A percentile compares a stretch with the other conserved stretches of the same genome.
Evolutionary conservation across 2,329 filamentous ascomycete species (phyloP).

Genomic region (Xylaria sp.): DNA sequence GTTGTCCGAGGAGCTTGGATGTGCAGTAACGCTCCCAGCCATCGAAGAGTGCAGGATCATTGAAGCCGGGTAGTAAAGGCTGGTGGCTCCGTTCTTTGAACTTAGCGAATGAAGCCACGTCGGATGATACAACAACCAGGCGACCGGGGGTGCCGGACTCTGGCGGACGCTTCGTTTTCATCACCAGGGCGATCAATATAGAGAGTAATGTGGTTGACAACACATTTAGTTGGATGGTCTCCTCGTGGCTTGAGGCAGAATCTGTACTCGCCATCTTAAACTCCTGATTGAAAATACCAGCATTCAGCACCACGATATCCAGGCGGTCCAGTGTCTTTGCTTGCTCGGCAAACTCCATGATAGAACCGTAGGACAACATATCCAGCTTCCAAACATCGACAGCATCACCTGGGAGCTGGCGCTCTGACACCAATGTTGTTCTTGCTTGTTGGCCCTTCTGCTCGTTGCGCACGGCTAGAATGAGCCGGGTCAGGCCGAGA

Average conservation of each 20-base stretch:
- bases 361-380: constrained; percentile 53
- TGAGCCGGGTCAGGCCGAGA: constrained; percentile 47
- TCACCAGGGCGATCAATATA: constrained; percentile 58
- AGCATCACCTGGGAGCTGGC: neutral
- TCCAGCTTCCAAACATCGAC: constrained; percentile 58
- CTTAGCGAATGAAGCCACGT: constrained; percentile 37
- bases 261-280: constrained; percentile 12
- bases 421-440: neutral
- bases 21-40: constrained; percentile 34
- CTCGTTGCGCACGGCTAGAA: constrained; percentile 49
- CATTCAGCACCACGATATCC: constrained; percentile 53
- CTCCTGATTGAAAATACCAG: constrained; percentile 41
- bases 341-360: constrained; percentile 52
- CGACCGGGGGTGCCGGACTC: constrained; percentile 30
- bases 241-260: constrained; percentile 50
- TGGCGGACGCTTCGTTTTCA: constrained; percentile 48
- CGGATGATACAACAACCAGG: constrained; percentile 43
- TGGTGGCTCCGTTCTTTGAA: constrained; percentile 28
- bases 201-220: constrained; percentile 61
- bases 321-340: constrained; percentile 48
- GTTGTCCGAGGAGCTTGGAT: constrained; percentile 32
- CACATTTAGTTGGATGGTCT: constrained; percentile 62
- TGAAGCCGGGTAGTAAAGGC: constrained; percentile 20
- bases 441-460: constrained; percentile 42
- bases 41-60: constrained; percentile 13